Evolutionary conservation across 306 rosid species (phyloP), one percentile per base, ranked within the genome.

Genomic region (Rosa chinensis): DNA sequence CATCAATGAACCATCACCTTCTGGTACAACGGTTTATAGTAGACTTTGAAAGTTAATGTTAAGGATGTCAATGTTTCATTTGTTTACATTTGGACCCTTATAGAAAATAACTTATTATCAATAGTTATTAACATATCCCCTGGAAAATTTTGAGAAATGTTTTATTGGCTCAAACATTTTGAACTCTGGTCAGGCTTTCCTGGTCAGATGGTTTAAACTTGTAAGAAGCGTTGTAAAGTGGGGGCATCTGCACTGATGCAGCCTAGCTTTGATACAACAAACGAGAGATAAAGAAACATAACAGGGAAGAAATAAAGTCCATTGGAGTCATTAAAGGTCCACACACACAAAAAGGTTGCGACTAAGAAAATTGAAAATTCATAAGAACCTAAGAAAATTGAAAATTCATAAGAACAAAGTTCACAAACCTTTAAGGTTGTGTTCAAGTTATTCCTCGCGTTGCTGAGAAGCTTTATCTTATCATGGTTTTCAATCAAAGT

Each of bases 391-490:
- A 43, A 80, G 17, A 67, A 68, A 48, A 6, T 68, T 55, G 53
- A 58, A 44, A 32, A 5, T 43, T 8, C 44, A 53, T 70, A 82
- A 75, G 79, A 28, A 35, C 4, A 23, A 50, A 82, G 75, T 70
- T 55, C 44, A 80, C 84, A 67, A 50, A 95, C 99, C 98, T 93
- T 95, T 87, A 95, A 81, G 76, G 99, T 95, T 58, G 97, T 95
- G 82, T 93, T 90, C 74, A 95, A 81, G 87, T 95, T 95, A 84
- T 95, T 95, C 88, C 98, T 93, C 58, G 97, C 94, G 88, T 95
- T 95, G 90, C 98, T 95, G 79, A 95, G 98, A 82, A 93, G 87
- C 93, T 95, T 95, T 90, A 95, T 95, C 89, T 95, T 95, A 83
- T 95, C 99, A 80, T 95, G 99, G 81, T 95, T 95, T 28, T 95